phyloP scores from a whole-genome alignment of 257 asterid genomes.

The Solanum raphanifolium region DNA sequence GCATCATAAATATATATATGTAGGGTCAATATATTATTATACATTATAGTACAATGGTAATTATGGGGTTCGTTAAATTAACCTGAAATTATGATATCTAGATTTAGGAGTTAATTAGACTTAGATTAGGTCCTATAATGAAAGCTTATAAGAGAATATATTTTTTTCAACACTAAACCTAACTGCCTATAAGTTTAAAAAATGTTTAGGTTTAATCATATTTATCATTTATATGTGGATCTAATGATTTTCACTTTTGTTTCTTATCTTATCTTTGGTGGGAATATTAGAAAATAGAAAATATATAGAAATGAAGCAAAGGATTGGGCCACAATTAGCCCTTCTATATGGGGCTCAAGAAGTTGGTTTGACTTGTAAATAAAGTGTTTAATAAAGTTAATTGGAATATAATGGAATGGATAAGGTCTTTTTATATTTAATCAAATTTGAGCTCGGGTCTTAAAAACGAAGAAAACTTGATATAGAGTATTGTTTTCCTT shows the following conservation, averaged over 20 bases:
- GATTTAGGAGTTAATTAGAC: not conserved
- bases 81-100: not conserved
- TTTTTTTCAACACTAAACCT: not conserved
- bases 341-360: not conserved
- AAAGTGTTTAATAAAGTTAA: no score
- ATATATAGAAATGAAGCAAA: not conserved
- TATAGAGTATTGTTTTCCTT: not conserved
- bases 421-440: not conserved
- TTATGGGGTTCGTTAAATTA: not conserved
- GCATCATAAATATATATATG: not conserved
- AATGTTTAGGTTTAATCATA: not conserved
- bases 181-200: not conserved
- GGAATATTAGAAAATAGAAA: not conserved
- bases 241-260: not conserved
- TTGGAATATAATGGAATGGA: not conserved
- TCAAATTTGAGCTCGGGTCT: fast-evolving
- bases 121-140: not conserved
- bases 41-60: not conserved
- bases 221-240: not conserved
- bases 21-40: not conserved
- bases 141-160: not conserved
- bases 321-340: not conserved
- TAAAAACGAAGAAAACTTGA: not conserved
- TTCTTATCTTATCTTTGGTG: not conserved
- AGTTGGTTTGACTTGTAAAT: not conserved